phyloP scores from a whole-genome alignment of 2,329 filamentous ascomycete genomes.

The Trichoderma sp. region DNA sequence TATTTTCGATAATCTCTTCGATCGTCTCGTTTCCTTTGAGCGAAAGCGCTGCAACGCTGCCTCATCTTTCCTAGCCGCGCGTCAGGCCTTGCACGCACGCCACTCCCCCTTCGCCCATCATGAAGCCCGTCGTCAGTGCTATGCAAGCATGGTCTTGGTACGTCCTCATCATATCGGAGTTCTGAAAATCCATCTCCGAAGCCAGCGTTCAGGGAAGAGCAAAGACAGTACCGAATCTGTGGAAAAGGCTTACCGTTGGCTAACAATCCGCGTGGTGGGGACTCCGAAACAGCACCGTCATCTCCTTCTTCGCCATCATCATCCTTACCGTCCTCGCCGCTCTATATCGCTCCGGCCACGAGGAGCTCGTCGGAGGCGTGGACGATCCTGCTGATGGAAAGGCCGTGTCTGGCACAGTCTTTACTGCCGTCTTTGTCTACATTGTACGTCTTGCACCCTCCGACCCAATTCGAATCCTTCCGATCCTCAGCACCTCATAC shows the following conservation, averaged over 20 bases:
- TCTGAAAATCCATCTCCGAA: neutral
- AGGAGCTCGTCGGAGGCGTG: conserved; percentile 76
- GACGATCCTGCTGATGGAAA: conserved; percentile 71
- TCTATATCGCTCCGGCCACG: conserved; percentile 78
- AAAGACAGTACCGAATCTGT: neutral
- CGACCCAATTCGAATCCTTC: neutral
- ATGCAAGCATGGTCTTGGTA: conserved; percentile 96
- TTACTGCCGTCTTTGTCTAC: conserved; percentile 86
- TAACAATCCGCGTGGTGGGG: neutral
- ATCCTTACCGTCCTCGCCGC: conserved; percentile 65
- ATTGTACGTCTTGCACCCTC: conserved; percentile 60
- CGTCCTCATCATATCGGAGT: conserved; percentile 36
- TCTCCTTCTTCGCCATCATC: conserved; percentile 66
- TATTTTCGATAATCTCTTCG: neutral
- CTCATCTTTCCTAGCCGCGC: neutral
- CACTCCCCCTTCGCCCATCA: conserved; percentile 48
- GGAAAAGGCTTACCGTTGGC: neutral
- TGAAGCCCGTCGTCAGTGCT: conserved; percentile 93
- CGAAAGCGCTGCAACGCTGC: neutral
- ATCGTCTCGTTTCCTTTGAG: neutral
- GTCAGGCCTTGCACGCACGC: neutral
- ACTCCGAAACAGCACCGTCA: conserved; percentile 62
- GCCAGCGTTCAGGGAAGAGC: neutral
- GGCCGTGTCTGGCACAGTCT: conserved; percentile 81
- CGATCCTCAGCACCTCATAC: neutral